These are phyloP conservation scores for Chlamydomonas incerta DNA, from an alignment of 139 green algal genomes.

Conservation along the genomic window DNA sequence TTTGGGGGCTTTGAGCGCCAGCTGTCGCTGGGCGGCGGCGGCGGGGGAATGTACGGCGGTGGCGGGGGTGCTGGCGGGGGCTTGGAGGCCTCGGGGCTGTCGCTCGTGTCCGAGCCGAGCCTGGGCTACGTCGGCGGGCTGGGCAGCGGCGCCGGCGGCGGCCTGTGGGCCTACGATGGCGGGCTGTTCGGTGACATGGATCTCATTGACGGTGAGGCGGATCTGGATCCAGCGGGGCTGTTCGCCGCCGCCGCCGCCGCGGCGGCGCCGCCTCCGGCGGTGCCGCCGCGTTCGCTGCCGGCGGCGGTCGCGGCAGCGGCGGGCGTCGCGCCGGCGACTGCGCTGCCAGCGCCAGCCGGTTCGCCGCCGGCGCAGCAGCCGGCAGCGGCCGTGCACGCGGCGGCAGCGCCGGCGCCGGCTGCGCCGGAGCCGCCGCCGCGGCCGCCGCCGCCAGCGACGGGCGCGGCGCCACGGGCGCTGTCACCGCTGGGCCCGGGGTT, in stretches of 20 bases:
- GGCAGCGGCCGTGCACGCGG: no score
- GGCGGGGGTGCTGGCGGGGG: neutral
- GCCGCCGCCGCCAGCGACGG: no score
- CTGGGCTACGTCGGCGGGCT: constrained; percentile 22
- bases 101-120: neutral
- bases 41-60: no score
- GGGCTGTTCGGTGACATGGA: constrained; percentile 38
- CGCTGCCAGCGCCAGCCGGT: neutral
- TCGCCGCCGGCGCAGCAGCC: no score
- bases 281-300: neutral
- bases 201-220: neutral
- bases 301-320: neutral
- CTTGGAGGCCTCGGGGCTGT: neutral
- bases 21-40: no score
- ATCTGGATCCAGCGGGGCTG: neutral
- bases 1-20: neutral
- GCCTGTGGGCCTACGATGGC: neutral
- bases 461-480: no score
- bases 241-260: neutral
- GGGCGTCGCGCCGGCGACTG: neutral
- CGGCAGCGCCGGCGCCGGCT: no score
- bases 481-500: no score
- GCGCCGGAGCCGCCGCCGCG: no score
- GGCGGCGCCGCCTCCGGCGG: neutral
- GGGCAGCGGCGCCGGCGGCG: neutral